Base-by-base conservation (phyloP, 345 rosid genomes). In the sweet orange (Citrus sinensis) region DNA sequence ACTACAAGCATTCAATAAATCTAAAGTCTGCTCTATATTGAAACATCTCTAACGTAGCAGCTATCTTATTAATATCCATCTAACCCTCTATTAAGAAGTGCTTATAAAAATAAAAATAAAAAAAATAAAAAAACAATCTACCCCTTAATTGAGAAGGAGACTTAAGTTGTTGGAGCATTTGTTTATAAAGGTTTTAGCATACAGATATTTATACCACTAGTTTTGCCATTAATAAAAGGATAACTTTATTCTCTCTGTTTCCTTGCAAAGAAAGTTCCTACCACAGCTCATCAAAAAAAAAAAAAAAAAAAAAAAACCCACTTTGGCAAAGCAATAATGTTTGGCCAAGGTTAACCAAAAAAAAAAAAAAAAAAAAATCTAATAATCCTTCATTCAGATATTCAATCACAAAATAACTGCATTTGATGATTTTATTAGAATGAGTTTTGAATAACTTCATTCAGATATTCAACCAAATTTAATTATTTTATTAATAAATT, bases 231-330 rank as follows among this genome's bases (percentile, higher is more conserved):
- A 42, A 75, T 35, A 58, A 51, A 71, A 30, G 35, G 66, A 9
- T 32, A 64, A 66, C 80, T 75, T 79, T 82, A 76, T 71, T 76
- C 75, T 30, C 1, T 29, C 17, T 51, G 66, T 35, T 51, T 71
- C 42, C 55, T 70, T 67, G 8, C n/a, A 25, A 9, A 32, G 42
- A 32, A 71, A 82, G 67, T 17, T 42, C 66, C 34, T 64, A 35
- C 29, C 49, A 61, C 30, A 34, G 32, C 58, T 65, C 27, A 61
- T 5, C 27, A 27, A 27, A 27, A 27, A 25, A 25, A 27, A 27
- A 27, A 27, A 27, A 27, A 27, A 27, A 37, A 37, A 37, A 27
- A 25, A 17, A 27, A 35, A n/a, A 27, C n/a, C 62, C 25, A 32
- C 3, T 34, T 39, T 1, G 19, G 61, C 67, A 71, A 55, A 61